phyloP scores from a whole-genome alignment of 306 rosid species.

The Myrica gale region DNA sequence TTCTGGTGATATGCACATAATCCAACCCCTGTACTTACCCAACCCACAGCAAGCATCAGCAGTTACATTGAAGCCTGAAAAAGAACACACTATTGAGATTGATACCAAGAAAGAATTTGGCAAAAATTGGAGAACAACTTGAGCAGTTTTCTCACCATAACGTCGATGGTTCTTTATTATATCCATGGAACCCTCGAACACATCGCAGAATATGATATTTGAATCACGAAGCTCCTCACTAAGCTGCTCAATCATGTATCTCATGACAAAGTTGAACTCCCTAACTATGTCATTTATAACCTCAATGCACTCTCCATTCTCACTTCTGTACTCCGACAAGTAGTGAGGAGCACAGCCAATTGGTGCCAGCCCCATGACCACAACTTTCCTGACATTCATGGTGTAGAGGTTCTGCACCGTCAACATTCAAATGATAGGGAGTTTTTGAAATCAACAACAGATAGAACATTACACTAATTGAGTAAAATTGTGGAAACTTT shows the following conservation, averaged over 20 bases:
- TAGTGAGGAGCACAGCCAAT: slow-evolving; percentile 89
- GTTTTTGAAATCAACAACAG: slow-evolving; percentile 7
- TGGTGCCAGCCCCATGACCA: slow-evolving; percentile 82
- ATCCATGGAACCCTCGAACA: slow-evolving; percentile 74
- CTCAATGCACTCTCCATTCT: slow-evolving; percentile 66
- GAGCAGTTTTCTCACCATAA: slow-evolving; percentile 47
- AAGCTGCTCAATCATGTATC: slow-evolving; percentile 64
- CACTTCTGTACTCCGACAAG: slow-evolving; percentile 56
- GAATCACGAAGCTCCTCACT: slow-evolving; percentile 49
- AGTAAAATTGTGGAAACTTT: too few relatives aligned
- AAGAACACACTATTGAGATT: slow-evolving; percentile 26
- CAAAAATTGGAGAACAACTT: background rate
- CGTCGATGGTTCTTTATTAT: slow-evolving; percentile 58
- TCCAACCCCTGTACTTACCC: slow-evolving; percentile 80
- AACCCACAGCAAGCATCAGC: slow-evolving; percentile 83
- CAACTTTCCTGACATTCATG: slow-evolving; percentile 65
- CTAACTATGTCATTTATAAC: slow-evolving; percentile 73
- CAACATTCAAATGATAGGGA: slow-evolving; percentile 19
- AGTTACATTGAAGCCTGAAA: slow-evolving; percentile 69
- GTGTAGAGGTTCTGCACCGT: slow-evolving; percentile 69
- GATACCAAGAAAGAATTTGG: slow-evolving; percentile 4
- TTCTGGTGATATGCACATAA: slow-evolving; percentile 67
- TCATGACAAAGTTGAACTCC: slow-evolving; percentile 78
- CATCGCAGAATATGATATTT: slow-evolving; percentile 68
- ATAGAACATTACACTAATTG: background rate